Evolutionary conservation across 208 protist genomes (phyloP).

Genomic region (Porcisia deanei): DNA sequence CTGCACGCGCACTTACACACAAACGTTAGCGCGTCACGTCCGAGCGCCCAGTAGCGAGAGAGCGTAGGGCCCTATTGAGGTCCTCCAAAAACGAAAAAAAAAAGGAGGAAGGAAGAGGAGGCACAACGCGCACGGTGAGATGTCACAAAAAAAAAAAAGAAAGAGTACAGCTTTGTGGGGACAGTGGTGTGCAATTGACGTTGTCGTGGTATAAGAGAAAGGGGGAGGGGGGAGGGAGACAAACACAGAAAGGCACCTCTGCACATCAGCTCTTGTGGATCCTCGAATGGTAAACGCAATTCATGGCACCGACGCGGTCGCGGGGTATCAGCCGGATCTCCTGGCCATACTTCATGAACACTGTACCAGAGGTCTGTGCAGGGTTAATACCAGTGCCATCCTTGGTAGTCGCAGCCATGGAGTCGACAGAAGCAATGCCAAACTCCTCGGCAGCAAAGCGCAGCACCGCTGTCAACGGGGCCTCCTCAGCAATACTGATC

Average conservation of each 20-base stretch:
- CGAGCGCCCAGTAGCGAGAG: no score
- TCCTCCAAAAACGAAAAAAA: not conserved
- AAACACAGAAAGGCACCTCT: not conserved
- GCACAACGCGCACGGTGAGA: no score
- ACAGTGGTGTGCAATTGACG: no score
- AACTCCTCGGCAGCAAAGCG: conserved; percentile 96
- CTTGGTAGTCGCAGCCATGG: conserved; percentile 86
- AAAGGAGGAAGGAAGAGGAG: not conserved
- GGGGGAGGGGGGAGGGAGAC: no score
- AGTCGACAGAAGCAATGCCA: conserved; percentile 73
- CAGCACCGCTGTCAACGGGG: conserved; percentile 95
- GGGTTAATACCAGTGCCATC: conserved; percentile 97
- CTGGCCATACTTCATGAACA: conserved; percentile 95
- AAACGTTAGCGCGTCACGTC: not conserved
- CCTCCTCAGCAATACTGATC: conserved; percentile 94
- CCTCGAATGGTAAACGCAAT: not conserved
- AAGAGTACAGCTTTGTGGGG: not conserved
- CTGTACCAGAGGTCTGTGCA: conserved; percentile 89
- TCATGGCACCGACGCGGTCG: conserved; percentile 84
- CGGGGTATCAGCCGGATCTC: conserved; percentile 95
- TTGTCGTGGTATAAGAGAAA: not conserved
- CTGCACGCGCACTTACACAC: not conserved
- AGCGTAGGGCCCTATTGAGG: not conserved
- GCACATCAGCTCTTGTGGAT: not conserved
- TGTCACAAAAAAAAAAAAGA: not conserved